A percentile compares a stretch with the other conserved stretches of the same genome.
Evolutionary conservation across 140 eudicot genomes (phyloP).

Genomic region (Senecio squalidus): DNA sequence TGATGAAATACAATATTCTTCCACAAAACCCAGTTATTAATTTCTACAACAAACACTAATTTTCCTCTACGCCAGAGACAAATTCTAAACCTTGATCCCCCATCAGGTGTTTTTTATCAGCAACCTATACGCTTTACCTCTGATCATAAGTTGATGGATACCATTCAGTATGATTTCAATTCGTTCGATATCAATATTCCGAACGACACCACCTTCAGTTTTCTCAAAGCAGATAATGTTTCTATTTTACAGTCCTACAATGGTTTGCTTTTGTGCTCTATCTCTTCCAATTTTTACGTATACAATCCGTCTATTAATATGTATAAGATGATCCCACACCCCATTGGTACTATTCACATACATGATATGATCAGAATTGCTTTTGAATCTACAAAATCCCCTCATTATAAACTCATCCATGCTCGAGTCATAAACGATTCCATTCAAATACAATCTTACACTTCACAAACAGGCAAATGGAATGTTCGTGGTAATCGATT

Average conservation of each 20-base stretch:
- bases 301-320: conserved; percentile 2
- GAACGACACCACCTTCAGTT: too few species aligned
- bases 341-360: background rate
- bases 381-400: background rate
- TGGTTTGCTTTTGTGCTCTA: too few species aligned
- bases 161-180: too few species aligned
- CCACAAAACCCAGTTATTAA: too few species aligned
- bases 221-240: too few species aligned
- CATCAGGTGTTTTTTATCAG: background rate
- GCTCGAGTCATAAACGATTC: background rate
- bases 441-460: background rate
- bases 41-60: too few species aligned
- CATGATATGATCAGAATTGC: background rate
- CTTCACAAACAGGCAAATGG: background rate
- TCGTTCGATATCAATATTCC: too few species aligned
- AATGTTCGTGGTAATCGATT: background rate
- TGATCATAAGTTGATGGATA: too few species aligned
- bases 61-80: background rate
- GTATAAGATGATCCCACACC: background rate
- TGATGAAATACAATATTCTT: too few species aligned
- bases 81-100: background rate
- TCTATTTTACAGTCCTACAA: too few species aligned
- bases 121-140: background rate
- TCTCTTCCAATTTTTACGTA: background rate
- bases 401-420: background rate